Evolutionary conservation across 2,329 filamentous ascomycete genomes (phyloP).

Genomic region (Exophiala oligosperma): DNA sequence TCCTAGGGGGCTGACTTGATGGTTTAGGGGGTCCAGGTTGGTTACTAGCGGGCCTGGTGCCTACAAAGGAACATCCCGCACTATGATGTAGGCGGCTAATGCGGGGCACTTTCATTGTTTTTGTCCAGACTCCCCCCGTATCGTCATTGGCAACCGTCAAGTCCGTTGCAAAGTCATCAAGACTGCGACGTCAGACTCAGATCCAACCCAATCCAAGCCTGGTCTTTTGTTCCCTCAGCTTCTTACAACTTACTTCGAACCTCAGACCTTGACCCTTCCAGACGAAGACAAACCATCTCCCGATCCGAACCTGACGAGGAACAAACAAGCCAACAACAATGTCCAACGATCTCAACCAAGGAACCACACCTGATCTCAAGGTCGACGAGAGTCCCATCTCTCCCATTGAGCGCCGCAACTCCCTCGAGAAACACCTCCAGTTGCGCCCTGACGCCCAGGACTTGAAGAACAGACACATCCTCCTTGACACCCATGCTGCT

Average conservation of each 20-base stretch:
- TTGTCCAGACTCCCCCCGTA: neutral
- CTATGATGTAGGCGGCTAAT: neutral
- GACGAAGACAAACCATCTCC: too few relatives aligned
- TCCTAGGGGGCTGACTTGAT: neutral
- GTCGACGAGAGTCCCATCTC: conserved; percentile 62
- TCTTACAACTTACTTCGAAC: neutral
- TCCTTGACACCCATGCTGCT: conserved; percentile 66
- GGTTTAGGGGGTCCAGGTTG: neutral
- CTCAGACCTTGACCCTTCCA: too few relatives aligned
- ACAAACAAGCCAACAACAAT: conserved; percentile 8
- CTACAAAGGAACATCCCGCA: conserved; percentile 19
- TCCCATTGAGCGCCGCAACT: conserved; percentile 61
- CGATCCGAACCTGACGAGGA: too few relatives aligned
- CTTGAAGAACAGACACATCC: conserved; percentile 67
- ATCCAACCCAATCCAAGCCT: neutral
- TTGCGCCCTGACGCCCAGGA: conserved; percentile 67
- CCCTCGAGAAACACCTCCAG: conserved; percentile 70
- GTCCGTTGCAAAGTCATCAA: conserved; percentile 4
- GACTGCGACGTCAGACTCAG: conserved; percentile 13
- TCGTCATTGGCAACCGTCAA: conserved; percentile 17
- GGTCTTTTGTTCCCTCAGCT: neutral
- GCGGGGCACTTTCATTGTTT: conserved; percentile 7
- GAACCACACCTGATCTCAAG: conserved; percentile 25
- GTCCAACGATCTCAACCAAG: conserved; percentile 23
- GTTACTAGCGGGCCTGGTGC: conserved; percentile 15